Base-by-base conservation (phyloP, 2,329 filamentous ascomycete species). In the Fusarium chuoi region DNA sequence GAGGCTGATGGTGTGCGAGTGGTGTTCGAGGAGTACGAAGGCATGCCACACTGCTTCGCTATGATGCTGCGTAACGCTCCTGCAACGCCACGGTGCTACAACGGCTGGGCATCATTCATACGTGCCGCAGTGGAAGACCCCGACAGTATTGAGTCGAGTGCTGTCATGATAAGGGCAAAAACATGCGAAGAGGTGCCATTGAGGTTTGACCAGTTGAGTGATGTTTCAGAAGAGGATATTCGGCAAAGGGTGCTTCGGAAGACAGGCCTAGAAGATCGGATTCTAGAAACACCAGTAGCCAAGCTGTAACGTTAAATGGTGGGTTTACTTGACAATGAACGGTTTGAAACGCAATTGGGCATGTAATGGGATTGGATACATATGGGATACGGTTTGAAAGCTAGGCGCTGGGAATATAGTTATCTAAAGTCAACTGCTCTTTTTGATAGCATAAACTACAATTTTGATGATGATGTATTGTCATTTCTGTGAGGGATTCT, bases 11-110 rank as follows among this genome's bases (percentile, higher is more conserved):
- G 89, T 10, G 91, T 92, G 1, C 78, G 77, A 1, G 88, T 95
- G 0, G 85, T 89, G 7, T 92, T 91, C 77, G 89, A 93, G 79
- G 89, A 94, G 82, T 96, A 91, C 79, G 91, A 95, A 80, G 92
- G 90, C 7, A 96, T 96, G 93, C 93, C 94, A 61, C 93, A 95
- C 82, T 90, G 89, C 75, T 96, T 94, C 78, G 89, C 87, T 2
- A 77, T 90, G 71, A 71, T 93, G 3, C 82, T 94, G 62, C 81
- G 85, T 4, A 81, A 82, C 9, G 79, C 86, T 5, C 78, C 84
- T 3, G 85, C 82, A 36, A 82, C 87, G 6, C 82, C 78, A 73
- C 84, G 87, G 54, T 92, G 89, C 75, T 87, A 89, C 65, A 80
- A 85, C 20, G 82, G 84, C 7, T 90, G 90, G 87, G 82, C 88